Conservation (phyloP, 1,139 yeast genomes). For the Geotrichum bryndzae region DNA sequence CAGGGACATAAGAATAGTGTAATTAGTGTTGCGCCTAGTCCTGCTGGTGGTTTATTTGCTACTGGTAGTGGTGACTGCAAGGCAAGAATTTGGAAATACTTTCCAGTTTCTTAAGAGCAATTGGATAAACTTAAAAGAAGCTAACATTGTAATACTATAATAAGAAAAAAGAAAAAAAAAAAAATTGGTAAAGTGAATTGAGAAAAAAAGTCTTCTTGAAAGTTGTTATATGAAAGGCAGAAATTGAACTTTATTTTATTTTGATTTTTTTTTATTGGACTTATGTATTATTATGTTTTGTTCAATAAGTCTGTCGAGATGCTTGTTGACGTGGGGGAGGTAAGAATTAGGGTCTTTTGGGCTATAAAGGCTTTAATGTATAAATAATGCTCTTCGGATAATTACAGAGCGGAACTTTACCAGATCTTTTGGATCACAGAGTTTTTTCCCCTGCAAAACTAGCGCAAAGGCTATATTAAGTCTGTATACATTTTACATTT, state of each 20-base stretch:
- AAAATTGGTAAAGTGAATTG: background rate
- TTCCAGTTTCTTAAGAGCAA: background rate
- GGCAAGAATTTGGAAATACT: slow-evolving; percentile 87
- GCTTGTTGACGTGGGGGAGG: background rate
- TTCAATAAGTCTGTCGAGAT: background rate
- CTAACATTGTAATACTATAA: background rate
- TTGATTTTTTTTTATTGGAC: no score
- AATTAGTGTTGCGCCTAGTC: slow-evolving; percentile 85
- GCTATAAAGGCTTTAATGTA: background rate
- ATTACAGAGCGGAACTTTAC: background rate
- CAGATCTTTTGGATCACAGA: no score
- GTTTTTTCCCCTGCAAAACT: no score
- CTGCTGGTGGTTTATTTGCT: slow-evolving; percentile 80
- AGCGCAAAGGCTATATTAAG: no score
- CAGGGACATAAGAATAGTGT: slow-evolving; percentile 97
- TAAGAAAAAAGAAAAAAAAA: no score
- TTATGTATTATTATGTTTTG: no score
- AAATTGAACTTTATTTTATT: no score
- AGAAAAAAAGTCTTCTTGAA: background rate
- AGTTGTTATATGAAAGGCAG: background rate
- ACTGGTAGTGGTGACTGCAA: slow-evolving; percentile 98
- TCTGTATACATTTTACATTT: no score
- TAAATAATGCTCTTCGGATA: background rate
- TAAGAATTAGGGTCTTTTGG: background rate
- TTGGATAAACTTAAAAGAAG: background rate